Evolutionary conservation across 2,329 filamentous ascomycete genomes (phyloP), one percentile per base, ranked within the genome.

Genomic region (Colletotrichum coccodes): DNA sequence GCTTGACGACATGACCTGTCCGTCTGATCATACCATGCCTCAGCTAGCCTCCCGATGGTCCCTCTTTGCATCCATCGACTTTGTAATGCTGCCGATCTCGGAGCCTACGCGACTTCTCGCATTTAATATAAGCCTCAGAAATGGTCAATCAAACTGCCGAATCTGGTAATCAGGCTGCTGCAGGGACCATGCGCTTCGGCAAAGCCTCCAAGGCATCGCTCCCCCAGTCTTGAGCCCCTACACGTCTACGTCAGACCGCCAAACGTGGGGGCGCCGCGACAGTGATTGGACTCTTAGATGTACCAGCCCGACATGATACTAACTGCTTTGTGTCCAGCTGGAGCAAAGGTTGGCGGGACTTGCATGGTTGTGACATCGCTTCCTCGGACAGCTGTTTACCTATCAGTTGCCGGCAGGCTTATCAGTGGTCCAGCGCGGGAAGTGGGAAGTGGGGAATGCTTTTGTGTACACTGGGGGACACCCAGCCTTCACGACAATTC

Each of bases 351-450:
- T 11, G 23, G 21, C 42, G 11, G 32, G 30, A 2, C 21, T 21
- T 23, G 32, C 44, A 50, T 50, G 14, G 28, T 36, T 32, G 12
- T 16, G 6, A 46, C 42, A 46, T 4, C n/a, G 21, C 18, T 6
- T 6, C 16, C 16, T 42, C n/a, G 30, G 16, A 9, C 9, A 30
- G 16, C 8, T 59, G 21, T 38, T 57, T 63, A 16, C 16, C 60
- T 60, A 52, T 60, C 46, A 28, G 18, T 18, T n/a, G 21, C 16
- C 16, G 21, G 60, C 28, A 53, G 46, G 42, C 60, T 67, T 67
- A 67, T 67, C 64, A 64, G 46, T 42, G 50, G 47, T 18, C 63
- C 40, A 12, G 44, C 28, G n/a, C 36, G 28, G 28, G 14, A 63
- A 52, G 52, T 58, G 32, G 58, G 64, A 56, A 62, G 49, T 50